Evolutionary conservation across 2,329 filamentous ascomycete genomes (phyloP).

Genomic region (Fusarium brachygibbosum): DNA sequence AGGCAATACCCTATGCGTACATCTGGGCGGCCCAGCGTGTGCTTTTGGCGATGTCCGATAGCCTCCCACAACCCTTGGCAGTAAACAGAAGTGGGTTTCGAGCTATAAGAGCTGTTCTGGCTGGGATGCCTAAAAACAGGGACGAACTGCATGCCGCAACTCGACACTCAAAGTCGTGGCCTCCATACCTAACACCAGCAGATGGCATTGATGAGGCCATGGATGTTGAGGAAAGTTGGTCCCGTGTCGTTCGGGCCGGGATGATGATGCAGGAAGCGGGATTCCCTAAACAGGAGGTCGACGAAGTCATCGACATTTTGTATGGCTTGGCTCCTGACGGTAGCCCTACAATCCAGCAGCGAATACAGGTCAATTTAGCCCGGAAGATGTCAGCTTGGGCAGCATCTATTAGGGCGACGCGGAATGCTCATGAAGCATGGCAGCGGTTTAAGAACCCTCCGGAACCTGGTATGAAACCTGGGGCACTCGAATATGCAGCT

Average conservation of each 20-base stretch:
- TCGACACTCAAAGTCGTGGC: conserved; percentile 68
- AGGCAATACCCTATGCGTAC: conserved; percentile 50
- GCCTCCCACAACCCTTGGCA: conserved; percentile 62
- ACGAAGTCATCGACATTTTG: conserved; percentile 64
- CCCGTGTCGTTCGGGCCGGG: conserved; percentile 66
- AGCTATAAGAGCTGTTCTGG: conserved; percentile 67
- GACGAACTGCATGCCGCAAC: conserved; percentile 63
- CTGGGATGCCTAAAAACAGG: conserved; percentile 66
- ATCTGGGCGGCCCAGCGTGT: conserved; percentile 70
- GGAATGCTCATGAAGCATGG: conserved; percentile 74
- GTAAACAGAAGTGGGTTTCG: conserved; percentile 66
- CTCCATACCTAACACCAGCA: conserved; percentile 69
- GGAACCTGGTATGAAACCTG: conserved; percentile 53
- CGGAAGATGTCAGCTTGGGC: conserved; percentile 62
- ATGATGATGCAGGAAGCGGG: conserved; percentile 69
- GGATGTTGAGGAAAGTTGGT: conserved; percentile 65
- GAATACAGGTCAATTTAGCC: conserved; percentile 36
- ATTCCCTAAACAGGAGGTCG: conserved; percentile 62
- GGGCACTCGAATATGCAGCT: conserved; percentile 65
- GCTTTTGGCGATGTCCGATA: conserved; percentile 66
- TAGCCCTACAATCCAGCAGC: conserved; percentile 69
- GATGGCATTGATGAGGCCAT: conserved; percentile 71
- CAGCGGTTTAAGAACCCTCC: conserved; percentile 60
- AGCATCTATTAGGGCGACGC: conserved; percentile 68
- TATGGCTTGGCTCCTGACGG: conserved; percentile 65